These are phyloP conservation scores for Russula lepida DNA, from an alignment of 768 basidiomycete species.

Conservation along the genomic window DNA sequence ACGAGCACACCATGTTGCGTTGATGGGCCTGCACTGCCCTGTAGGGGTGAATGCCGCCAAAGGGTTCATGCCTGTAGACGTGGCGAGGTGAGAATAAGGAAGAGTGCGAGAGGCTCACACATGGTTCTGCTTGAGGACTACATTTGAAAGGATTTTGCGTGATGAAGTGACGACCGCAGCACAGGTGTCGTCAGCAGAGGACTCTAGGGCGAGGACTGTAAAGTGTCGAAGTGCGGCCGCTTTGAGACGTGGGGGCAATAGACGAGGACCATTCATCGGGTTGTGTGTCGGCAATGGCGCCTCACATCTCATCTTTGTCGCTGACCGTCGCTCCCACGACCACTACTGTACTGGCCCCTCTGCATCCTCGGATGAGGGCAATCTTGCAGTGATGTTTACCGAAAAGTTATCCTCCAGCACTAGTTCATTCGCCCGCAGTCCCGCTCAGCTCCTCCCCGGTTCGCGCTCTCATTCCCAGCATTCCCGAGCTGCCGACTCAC, in stretches of 20 bases:
- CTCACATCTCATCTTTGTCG: too few relatives aligned
- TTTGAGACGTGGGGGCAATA: not conserved
- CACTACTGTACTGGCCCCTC: too few relatives aligned
- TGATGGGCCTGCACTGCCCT: conserved; percentile 74
- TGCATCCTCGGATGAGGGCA: conserved; percentile 13
- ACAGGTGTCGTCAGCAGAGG: conserved; percentile 92
- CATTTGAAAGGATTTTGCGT: conserved; percentile 66
- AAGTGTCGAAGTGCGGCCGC: conserved; percentile 26
- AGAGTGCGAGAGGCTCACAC: conserved; percentile 34
- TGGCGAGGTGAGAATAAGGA: not conserved
- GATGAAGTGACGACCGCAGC: conserved; percentile 75
- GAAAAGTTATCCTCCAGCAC: conserved; percentile 24
- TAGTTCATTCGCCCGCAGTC: conserved; percentile 16
- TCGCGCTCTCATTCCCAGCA: conserved; percentile 21
- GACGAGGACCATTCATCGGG: not conserved
- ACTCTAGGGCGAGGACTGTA: conserved; percentile 71
- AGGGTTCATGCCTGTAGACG: conserved; percentile 42
- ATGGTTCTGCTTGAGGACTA: conserved; percentile 76
- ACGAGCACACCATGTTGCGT: conserved; percentile 52
- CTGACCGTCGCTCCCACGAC: too few relatives aligned
- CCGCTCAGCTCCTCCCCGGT: conserved; percentile 20
- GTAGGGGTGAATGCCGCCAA: conserved; percentile 73
- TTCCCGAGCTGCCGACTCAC: conserved; percentile 21
- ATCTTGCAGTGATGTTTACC: conserved; percentile 23
- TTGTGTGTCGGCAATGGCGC: too few relatives aligned